phyloP scores from a whole-genome alignment of 2,329 filamentous ascomycete genomes.

The Bipolaris cookei region DNA sequence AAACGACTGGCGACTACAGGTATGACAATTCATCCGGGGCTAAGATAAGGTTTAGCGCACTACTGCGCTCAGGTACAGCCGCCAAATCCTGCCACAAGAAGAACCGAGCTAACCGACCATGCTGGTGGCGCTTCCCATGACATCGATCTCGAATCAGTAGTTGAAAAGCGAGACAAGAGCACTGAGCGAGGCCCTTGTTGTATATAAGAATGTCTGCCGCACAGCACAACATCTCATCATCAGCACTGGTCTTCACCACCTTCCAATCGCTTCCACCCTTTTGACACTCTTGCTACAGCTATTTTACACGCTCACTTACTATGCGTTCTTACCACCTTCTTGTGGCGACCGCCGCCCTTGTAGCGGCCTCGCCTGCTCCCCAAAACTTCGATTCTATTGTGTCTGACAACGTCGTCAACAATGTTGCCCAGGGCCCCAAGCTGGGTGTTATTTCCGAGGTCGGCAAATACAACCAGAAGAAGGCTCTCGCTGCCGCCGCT shows the following conservation, averaged over 20 bases:
- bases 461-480: slow-evolving; percentile 19
- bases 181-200: not conserved
- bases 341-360: slow-evolving; percentile 29
- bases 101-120: slow-evolving; percentile 9
- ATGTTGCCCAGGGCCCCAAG: slow-evolving; percentile 23
- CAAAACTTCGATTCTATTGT: slow-evolving; percentile 23
- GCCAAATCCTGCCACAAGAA: slow-evolving; percentile 11
- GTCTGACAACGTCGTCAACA: slow-evolving; percentile 16
- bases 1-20: slow-evolving; percentile 13
- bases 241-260: slow-evolving; percentile 14
- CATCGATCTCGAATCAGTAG: slow-evolving; percentile 13
- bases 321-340: slow-evolving; percentile 33
- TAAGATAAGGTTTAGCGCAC: slow-evolving; percentile 13
- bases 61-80: slow-evolving; percentile 12
- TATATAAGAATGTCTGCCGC: slow-evolving; percentile 11
- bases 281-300: not conserved
- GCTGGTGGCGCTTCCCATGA: slow-evolving; percentile 9
- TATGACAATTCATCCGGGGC: slow-evolving; percentile 12
- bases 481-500: slow-evolving; percentile 23
- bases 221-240: slow-evolving; percentile 7
- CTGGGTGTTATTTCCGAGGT: slow-evolving; percentile 18
- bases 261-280: not conserved
- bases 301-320: slow-evolving; percentile 10
- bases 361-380: slow-evolving; percentile 29
- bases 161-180: slow-evolving; percentile 1